These are phyloP conservation scores for Macadamia tetraphylla DNA, from an alignment of 164 flowering plant genomes.

Conservation along the genomic window DNA sequence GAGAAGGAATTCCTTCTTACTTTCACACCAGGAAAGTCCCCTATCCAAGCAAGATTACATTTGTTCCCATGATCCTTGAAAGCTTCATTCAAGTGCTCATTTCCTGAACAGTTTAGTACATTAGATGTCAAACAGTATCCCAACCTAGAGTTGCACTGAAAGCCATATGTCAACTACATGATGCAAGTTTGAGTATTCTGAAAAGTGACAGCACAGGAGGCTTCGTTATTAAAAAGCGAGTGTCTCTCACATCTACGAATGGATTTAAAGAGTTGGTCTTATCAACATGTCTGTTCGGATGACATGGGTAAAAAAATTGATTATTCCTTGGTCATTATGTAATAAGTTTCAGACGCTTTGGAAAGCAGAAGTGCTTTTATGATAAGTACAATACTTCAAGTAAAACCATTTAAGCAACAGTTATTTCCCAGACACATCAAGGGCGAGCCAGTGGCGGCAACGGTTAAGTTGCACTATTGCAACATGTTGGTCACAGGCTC, in stretches of 20 bases:
- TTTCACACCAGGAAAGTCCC: slow-evolving; percentile 37
- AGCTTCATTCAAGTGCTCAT: slow-evolving; percentile 29
- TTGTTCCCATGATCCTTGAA: slow-evolving; percentile 14
- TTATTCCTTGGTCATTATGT: not conserved
- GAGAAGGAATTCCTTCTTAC: slow-evolving; percentile 11
- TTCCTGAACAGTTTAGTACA: slow-evolving; percentile 20
- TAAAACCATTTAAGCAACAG: too few relatives aligned
- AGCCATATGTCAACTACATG: not conserved
- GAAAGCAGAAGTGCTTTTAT: not conserved
- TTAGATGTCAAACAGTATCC: slow-evolving; percentile 1
- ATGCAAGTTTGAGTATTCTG: not conserved
- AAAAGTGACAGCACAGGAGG: not conserved
- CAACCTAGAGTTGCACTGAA: not conserved
- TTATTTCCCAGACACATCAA: not conserved
- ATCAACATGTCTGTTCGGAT: not conserved
- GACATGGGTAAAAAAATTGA: not conserved
- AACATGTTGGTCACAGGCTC: too few relatives aligned
- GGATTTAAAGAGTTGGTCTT: not conserved
- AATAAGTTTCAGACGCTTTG: not conserved
- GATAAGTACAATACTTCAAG: too few relatives aligned
- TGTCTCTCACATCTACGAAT: not conserved
- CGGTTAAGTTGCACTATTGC: too few relatives aligned
- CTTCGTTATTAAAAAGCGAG: not conserved
- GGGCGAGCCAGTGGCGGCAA: too few relatives aligned
- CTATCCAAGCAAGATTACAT: slow-evolving; percentile 34